These are phyloP conservation scores for Oryza nivara DNA, from an alignment of 176 grass and related monocot genomes.

Conservation along the genomic window DNA sequence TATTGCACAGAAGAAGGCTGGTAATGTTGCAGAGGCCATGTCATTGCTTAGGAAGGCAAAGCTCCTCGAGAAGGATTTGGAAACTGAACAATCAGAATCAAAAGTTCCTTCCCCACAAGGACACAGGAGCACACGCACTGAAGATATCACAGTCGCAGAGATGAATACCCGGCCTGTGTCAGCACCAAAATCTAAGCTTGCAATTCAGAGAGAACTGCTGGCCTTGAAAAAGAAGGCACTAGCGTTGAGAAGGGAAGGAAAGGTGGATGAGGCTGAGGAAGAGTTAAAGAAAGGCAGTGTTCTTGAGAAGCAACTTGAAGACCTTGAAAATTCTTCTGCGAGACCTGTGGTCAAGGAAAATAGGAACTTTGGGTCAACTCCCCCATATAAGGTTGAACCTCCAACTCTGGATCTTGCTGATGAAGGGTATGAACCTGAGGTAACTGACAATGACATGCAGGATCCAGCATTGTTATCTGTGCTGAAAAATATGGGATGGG, in stretches of 20 bases:
- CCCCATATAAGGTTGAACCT: slow-evolving; percentile 48
- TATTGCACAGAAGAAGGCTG: slow-evolving; percentile 68
- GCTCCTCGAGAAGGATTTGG: slow-evolving; percentile 71
- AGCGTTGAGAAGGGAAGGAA: slow-evolving; percentile 85
- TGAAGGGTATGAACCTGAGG: slow-evolving; percentile 63
- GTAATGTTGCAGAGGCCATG: slow-evolving; percentile 80
- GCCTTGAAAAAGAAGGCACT: slow-evolving; percentile 93
- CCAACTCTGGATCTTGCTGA: slow-evolving; percentile 57
- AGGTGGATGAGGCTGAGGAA: slow-evolving; percentile 78
- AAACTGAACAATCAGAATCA: slow-evolving; percentile 48
- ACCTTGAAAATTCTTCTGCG: slow-evolving; percentile 66
- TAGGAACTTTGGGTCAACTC: slow-evolving; percentile 29
- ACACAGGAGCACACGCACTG: slow-evolving; percentile 27
- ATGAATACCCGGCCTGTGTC: slow-evolving; percentile 33
- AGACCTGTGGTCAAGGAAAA: slow-evolving; percentile 41
- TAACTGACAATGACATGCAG: slow-evolving; percentile 86
- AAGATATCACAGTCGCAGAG: slow-evolving; percentile 37
- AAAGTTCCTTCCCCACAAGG: slow-evolving; percentile 45
- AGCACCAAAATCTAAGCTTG: slow-evolving; percentile 70
- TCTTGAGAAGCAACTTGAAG: slow-evolving; percentile 94
- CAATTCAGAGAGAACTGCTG: slow-evolving; percentile 87
- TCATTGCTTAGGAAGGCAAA: slow-evolving; percentile 89
- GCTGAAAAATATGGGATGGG: slow-evolving; percentile 86
- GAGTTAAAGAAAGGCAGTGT: slow-evolving; percentile 72
- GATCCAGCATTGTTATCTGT: slow-evolving; percentile 75